phyloP scores from a whole-genome alignment of 2,329 filamentous ascomycete genomes.

The Ophioceras dolichostomum region DNA sequence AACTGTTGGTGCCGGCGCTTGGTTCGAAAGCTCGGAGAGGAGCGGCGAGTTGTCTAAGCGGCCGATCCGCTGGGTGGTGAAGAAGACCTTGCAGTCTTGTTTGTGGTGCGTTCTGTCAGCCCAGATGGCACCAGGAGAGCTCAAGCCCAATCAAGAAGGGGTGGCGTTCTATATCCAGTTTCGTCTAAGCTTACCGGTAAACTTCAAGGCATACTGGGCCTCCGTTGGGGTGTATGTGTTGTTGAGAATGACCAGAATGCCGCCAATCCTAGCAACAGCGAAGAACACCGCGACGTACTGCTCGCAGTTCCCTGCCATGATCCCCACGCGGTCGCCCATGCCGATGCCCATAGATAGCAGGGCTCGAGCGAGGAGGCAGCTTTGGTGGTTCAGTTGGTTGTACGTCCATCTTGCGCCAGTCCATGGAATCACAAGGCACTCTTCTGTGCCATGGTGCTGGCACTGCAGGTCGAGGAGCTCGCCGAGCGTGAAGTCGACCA shows the following conservation, averaged over 20 bases:
- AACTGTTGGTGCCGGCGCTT: slow-evolving; percentile 34
- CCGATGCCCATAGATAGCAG: slow-evolving; percentile 54
- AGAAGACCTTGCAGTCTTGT: slow-evolving; percentile 57
- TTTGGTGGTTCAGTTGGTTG: slow-evolving; percentile 49
- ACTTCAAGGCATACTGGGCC: slow-evolving; percentile 57
- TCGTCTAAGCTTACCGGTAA: slow-evolving; percentile 43
- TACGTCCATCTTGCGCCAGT: slow-evolving; percentile 65
- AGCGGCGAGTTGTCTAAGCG: slow-evolving; percentile 50
- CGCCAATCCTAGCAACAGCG: slow-evolving; percentile 53
- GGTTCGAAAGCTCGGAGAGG: slow-evolving; percentile 37
- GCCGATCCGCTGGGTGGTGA: slow-evolving; percentile 59
- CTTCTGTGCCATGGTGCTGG: slow-evolving; percentile 48
- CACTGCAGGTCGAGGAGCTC: slow-evolving; percentile 63
- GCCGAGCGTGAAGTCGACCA: slow-evolving; percentile 60
- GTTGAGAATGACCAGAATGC: slow-evolving; percentile 65
- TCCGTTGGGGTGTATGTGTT: slow-evolving; percentile 71
- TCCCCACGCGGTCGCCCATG: slow-evolving; percentile 57
- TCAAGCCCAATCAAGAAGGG: too few species aligned
- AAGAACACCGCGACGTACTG: slow-evolving; percentile 72
- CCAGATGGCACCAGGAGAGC: background rate
- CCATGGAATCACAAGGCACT: slow-evolving; percentile 65
- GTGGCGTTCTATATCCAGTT: too few species aligned
- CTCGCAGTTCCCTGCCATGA: slow-evolving; percentile 71
- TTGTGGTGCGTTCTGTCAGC: background rate
- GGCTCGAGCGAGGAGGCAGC: slow-evolving; percentile 49